Evolutionary conservation across 1,284 basidiomycete species (phyloP).

Genomic region (Leccinum colubrinum): DNA sequence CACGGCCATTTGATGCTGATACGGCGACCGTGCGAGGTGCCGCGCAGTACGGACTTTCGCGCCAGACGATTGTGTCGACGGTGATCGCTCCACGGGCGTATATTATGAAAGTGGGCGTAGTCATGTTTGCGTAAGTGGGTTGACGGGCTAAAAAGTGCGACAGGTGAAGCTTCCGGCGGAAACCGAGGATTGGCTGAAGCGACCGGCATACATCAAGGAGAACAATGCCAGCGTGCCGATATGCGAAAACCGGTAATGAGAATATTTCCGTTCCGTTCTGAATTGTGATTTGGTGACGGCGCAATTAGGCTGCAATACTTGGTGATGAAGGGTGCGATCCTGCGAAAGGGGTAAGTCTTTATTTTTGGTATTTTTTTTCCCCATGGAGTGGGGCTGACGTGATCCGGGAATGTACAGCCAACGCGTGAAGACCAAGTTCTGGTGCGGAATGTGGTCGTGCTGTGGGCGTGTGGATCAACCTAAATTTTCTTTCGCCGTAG

Average conservation of each 20-base stretch:
- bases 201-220: constrained; percentile 76
- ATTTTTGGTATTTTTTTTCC: constrained; percentile 10
- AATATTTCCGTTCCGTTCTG: constrained; percentile 6
- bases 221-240: constrained; percentile 74
- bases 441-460: constrained; percentile 42
- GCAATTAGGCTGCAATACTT: constrained; percentile 70
- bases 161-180: constrained; percentile 81
- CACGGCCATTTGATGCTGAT: constrained; percentile 76
- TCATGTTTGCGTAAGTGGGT: neutral
- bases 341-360: constrained; percentile 67
- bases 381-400: constrained; percentile 21
- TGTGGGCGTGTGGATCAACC: constrained; percentile 1
- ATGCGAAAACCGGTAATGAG: constrained; percentile 72
- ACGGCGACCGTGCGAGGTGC: constrained; percentile 81
- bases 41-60: constrained; percentile 79
- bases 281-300: constrained; percentile 26
- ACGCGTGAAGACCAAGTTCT: constrained; percentile 75
- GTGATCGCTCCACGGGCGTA: constrained; percentile 78
- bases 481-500: constrained; percentile 39
- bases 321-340: constrained; percentile 78
- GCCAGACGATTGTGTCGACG: constrained; percentile 68
- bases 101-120: constrained; percentile 67
- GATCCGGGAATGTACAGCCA: constrained; percentile 44
- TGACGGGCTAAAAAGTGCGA: neutral
- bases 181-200: constrained; percentile 70